These are phyloP conservation scores for Calonectria leucothoes DNA, from an alignment of 2,329 filamentous ascomycete genomes.

Conservation along the genomic window DNA sequence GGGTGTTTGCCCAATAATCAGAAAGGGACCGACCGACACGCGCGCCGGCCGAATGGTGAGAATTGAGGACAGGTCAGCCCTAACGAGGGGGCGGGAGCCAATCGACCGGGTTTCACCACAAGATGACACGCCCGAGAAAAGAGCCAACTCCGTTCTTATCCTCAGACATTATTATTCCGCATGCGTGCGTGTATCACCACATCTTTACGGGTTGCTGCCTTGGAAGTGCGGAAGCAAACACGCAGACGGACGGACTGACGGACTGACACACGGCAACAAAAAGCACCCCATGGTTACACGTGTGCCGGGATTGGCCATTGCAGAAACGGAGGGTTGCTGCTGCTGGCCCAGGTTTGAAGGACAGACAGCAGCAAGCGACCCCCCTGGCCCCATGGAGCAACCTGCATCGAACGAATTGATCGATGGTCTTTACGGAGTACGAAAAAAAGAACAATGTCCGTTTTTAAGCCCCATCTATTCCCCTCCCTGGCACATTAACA, in stretches of 20 bases:
- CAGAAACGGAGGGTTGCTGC: background rate
- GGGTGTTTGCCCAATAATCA: background rate
- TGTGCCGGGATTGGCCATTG: background rate
- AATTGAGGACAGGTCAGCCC: slow-evolving; percentile 4
- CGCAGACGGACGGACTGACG: no score
- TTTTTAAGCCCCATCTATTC: background rate
- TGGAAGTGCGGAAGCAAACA: background rate
- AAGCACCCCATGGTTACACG: background rate
- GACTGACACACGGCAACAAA: no score
- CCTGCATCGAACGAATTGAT: slow-evolving; percentile 4
- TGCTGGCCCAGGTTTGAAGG: background rate
- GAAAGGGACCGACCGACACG: background rate
- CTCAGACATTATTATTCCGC: background rate
- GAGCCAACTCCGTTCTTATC: background rate
- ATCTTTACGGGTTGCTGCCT: background rate
- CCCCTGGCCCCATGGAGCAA: background rate
- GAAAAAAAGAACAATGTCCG: slow-evolving; percentile 5
- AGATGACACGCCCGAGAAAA: background rate
- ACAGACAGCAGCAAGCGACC: background rate
- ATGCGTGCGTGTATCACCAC: background rate
- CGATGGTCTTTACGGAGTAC: slow-evolving; percentile 3
- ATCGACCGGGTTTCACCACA: background rate
- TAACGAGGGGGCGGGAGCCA: background rate
- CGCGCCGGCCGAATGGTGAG: background rate
- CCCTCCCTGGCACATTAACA: background rate